Evolutionary conservation across 371 early-diverging fungal genomes (phyloP).

Genomic region (Lichtheimia hyalospora): DNA sequence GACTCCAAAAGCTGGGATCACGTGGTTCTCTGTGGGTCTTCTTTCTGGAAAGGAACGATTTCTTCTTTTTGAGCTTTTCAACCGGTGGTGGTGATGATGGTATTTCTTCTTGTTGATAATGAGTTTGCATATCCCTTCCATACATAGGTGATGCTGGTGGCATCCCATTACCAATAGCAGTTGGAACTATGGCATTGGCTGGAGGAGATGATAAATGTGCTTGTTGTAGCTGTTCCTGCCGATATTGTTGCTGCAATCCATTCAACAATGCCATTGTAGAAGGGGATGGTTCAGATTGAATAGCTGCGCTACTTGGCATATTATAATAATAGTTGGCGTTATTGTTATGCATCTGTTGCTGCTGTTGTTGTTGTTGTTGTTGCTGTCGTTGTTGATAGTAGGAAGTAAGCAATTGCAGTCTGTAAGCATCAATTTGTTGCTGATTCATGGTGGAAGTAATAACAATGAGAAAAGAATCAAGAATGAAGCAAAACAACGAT

Average conservation of each 20-base stretch:
- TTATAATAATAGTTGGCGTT: not conserved
- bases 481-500: not conserved
- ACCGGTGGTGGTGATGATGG: not conserved
- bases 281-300: not conserved
- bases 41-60: not conserved
- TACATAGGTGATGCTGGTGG: not conserved
- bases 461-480: not conserved
- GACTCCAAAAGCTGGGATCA: slow-evolving; percentile 9
- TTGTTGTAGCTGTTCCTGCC: slow-evolving; percentile 1
- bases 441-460: slow-evolving; percentile 1
- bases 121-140: not conserved
- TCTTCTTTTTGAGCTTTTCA: slow-evolving; percentile 9
- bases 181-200: not conserved
- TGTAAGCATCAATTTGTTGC: slow-evolving; percentile 1
- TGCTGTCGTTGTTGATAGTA: slow-evolving; percentile 9
- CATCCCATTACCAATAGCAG: not conserved
- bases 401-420: slow-evolving; percentile 10
- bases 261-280: slow-evolving; percentile 5
- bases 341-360: not conserved
- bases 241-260: slow-evolving; percentile 10
- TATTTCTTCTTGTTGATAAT: not conserved
- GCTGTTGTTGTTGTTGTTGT: not conserved
- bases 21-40: not conserved
- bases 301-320: not conserved
- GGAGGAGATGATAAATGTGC: not conserved